phyloP scores from a whole-genome alignment of 148 eudicot species.

The Cornus kousa region DNA sequence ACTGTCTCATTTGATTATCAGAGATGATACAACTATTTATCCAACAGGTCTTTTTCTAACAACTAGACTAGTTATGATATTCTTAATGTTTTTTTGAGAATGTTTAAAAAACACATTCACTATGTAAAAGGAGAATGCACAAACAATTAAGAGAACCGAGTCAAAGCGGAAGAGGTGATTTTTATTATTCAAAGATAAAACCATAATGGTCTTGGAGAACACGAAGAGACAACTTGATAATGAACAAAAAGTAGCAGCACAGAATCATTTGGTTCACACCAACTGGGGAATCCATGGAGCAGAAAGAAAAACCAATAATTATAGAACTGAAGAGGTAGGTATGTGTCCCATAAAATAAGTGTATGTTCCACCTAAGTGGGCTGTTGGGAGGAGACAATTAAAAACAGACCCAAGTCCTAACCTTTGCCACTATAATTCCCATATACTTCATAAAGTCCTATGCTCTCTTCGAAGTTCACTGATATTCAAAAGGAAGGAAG shows the following conservation, averaged over 20 bases:
- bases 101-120: background rate
- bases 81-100: background rate
- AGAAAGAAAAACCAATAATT: background rate
- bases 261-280: slow-evolving; percentile 9
- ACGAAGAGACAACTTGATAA: slow-evolving; percentile 2
- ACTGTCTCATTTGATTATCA: background rate
- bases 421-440: background rate
- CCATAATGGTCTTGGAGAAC: background rate
- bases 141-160: background rate
- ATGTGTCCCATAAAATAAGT: background rate
- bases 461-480: too few species aligned
- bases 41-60: background rate
- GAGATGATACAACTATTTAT: background rate
- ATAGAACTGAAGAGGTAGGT: background rate
- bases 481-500: too few species aligned
- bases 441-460: too few species aligned
- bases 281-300: background rate
- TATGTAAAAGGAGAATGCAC: background rate
- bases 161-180: background rate
- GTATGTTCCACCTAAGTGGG: too few species aligned
- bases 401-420: background rate
- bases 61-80: background rate
- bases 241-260: background rate
- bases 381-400: background rate
- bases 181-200: background rate